Evolutionary conservation across 1,139 yeast species (phyloP), one percentile per base, ranked within the genome.

Genomic region (Candida sp.): DNA sequence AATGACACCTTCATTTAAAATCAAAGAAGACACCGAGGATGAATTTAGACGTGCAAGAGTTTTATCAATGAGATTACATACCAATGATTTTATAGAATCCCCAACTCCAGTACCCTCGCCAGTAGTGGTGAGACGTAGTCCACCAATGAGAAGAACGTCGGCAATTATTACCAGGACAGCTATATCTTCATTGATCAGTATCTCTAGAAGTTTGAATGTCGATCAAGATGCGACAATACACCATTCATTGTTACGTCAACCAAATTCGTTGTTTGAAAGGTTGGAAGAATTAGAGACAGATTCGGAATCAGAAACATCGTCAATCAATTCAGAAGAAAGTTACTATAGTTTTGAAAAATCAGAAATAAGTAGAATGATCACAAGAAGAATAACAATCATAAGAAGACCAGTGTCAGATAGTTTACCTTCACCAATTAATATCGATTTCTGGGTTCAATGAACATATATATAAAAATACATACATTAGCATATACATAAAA

Each of bases 321-420:
- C 27, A 22, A 12, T 36, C 3, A 5, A 27, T 15, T 25, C 39
- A 3, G 22, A 25, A 5, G 4, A 21, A 8, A 22, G 33, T 23
- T 11, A 11, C 5, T 37, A 8, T n/a, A 29, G 39, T 21, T 36
- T 27, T 21, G 25, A 36, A 22, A 25, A 21, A 5, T 35, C 37
- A 22, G 22, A 36, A 27, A 37, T 37, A 27, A 37, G 39, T 37
- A 29, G 39, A 37, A 21, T 37, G n/a, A 29, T 25, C 15, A 37
- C 34, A 5, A 36, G 32, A 12, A 19, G 21, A 6, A 32, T 2
- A n/a, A 4, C 21, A 6, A 23, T 22, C 9, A 5, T 23, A 36
- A 21, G 39, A 27, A 11, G 22, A n/a, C 11, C 32, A 11, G 19
- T 11, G 19, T 23, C 21, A 12, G 15, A 23, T 25, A 27, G 32